Conservation (phyloP, 257 asterid species). For the Schizonepeta tenuifolia region DNA sequence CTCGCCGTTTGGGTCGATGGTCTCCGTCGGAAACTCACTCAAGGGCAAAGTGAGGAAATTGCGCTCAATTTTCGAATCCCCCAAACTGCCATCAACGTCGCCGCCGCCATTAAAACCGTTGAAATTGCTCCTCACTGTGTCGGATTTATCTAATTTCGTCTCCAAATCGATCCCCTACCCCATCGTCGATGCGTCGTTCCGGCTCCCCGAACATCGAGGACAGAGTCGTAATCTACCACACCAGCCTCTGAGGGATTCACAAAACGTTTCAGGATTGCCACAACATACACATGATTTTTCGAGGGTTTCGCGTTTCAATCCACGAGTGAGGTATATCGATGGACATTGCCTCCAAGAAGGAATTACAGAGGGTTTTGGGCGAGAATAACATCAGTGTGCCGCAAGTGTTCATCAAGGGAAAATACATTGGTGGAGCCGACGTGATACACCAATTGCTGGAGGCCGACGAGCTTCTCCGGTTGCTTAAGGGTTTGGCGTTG, state of each 20-base stretch:
- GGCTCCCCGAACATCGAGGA: conserved; percentile 89
- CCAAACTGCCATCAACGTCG: too few species aligned
- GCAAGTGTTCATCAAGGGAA: conserved; percentile 84
- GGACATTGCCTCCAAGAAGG: conserved; percentile 72
- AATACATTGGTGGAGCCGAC: conserved; percentile 85
- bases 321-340: conserved; percentile 89
- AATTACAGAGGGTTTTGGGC: too few species aligned
- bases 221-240: conserved; percentile 82
- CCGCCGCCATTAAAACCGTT: too few species aligned
- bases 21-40: conserved; percentile 73
- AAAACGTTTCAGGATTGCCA: conserved; percentile 82
- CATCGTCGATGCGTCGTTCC: conserved; percentile 44
- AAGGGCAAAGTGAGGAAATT: too few species aligned
- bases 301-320: conserved; percentile 66
- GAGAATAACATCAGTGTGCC: conserved; percentile 65
- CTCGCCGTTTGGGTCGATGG: conserved; percentile 61
- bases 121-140: too few species aligned
- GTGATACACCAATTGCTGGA: conserved; percentile 68
- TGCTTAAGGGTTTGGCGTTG: conserved; percentile 68
- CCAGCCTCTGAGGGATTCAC: conserved; percentile 87
- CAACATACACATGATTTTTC: conserved; percentile 71
- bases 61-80: too few species aligned
- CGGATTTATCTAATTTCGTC: conserved; percentile 33
- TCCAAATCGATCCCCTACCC: conserved; percentile 37
- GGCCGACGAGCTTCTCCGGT: conserved; percentile 67